These are phyloP conservation scores for barrel medic (Medicago truncatula) DNA, from an alignment of 306 rosid genomes.

Conservation along the genomic window DNA sequence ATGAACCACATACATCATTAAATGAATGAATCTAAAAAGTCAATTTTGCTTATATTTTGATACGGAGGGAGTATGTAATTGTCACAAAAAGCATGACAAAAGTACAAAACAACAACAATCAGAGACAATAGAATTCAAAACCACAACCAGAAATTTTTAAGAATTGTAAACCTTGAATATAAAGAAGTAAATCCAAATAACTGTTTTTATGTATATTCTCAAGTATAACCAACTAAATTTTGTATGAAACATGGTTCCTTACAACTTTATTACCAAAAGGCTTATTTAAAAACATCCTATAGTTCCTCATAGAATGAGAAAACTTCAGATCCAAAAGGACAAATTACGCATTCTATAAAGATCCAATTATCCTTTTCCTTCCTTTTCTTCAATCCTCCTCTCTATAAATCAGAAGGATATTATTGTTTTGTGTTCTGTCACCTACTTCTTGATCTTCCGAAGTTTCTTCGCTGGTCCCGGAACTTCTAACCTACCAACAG, in stretches of 20 bases:
- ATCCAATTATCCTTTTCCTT: slow-evolving; percentile 21
- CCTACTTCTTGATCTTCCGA: slow-evolving; percentile 89
- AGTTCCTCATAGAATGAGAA: slow-evolving; percentile 50
- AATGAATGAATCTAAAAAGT: too few relatives aligned
- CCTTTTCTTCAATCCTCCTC: slow-evolving; percentile 20
- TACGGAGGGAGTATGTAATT: too few relatives aligned
- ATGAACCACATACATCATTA: too few relatives aligned
- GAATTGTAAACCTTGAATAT: slow-evolving; percentile 34
- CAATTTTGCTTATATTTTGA: too few relatives aligned
- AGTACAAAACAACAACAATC: slow-evolving; percentile 25
- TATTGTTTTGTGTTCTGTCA: neutral
- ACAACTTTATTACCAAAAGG: slow-evolving; percentile 67
- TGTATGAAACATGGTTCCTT: slow-evolving; percentile 58
- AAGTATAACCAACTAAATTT: slow-evolving; percentile 58
- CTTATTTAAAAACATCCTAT: slow-evolving; percentile 69
- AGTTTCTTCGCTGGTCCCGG: slow-evolving; percentile 78
- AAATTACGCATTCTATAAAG: slow-evolving; percentile 49
- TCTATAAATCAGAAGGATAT: slow-evolving; percentile 46
- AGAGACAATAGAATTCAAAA: slow-evolving; percentile 42
- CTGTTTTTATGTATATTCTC: slow-evolving; percentile 53
- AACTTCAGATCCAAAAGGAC: slow-evolving; percentile 46
- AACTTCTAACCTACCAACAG: slow-evolving; percentile 95
- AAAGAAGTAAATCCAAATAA: slow-evolving; percentile 44
- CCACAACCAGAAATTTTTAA: slow-evolving; percentile 28
- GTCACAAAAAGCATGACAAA: slow-evolving; percentile 26